phyloP scores from a whole-genome alignment of 345 rosid species.

The Linum tenue region DNA sequence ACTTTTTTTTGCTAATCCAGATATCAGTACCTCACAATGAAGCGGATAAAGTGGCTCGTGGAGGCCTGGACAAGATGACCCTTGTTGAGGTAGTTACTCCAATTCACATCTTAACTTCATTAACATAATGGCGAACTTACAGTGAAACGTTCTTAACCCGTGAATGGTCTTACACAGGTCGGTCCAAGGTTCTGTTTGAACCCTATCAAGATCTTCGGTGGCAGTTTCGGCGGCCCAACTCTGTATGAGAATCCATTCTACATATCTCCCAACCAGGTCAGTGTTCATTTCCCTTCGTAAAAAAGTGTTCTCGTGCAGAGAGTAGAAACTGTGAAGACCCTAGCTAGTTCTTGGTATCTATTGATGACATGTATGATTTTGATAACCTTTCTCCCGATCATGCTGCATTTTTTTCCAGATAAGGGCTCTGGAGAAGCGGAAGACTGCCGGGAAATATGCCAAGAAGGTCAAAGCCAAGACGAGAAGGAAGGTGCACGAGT shows the following conservation, averaged over 20 bases:
- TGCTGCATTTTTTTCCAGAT: constrained; percentile 31
- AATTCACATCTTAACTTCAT: not conserved
- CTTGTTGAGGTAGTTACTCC: constrained; percentile 60
- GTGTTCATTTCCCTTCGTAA: not conserved
- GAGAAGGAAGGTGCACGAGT: constrained; percentile 77
- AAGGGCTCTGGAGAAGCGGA: constrained; percentile 67
- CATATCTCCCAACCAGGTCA: constrained; percentile 84
- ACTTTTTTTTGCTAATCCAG: constrained; percentile 26
- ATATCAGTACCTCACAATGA: constrained; percentile 89
- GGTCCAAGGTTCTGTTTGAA: constrained; percentile 99
- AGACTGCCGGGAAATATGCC: constrained; percentile 67
- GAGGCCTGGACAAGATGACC: constrained; percentile 91
- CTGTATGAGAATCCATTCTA: constrained; percentile 85
- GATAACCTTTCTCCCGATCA: not conserved
- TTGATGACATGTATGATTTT: too few species aligned
- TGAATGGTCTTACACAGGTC: constrained; percentile 38
- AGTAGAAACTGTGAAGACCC: not conserved
- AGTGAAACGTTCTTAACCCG: not conserved
- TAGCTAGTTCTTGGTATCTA: too few species aligned
- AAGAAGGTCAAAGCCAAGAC: constrained; percentile 92
- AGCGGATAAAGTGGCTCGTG: constrained; percentile 71
- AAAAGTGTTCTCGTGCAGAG: not conserved
- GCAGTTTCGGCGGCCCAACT: constrained; percentile 95
- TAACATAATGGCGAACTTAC: not conserved
- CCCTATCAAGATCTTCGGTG: constrained; percentile 86